Percentiles rank a stretch among this genome's conserved stretches.
These are phyloP conservation scores for Ascochyta pisi DNA, from an alignment of 2,329 filamentous ascomycete species.

Conservation along the genomic window DNA sequence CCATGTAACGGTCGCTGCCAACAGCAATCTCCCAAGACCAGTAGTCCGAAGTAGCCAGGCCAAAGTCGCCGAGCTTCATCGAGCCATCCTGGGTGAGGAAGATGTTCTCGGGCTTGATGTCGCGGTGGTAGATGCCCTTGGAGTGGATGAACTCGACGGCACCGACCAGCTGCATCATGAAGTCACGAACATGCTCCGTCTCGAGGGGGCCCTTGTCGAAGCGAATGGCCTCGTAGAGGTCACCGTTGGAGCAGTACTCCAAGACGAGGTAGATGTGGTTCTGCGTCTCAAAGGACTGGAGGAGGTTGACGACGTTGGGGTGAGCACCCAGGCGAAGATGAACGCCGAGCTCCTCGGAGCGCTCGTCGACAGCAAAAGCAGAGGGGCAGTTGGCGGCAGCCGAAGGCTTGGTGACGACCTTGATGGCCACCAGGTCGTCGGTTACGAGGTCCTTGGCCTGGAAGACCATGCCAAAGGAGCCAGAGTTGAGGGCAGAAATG, in stretches of 20 bases:
- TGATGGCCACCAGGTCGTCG: conserved; percentile 86
- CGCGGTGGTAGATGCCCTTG: conserved; percentile 91
- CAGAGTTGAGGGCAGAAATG: conserved; percentile 94
- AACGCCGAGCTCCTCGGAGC: conserved; percentile 79
- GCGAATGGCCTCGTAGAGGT: conserved; percentile 97
- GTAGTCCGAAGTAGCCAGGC: conserved; percentile 84
- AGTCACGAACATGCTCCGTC: conserved; percentile 94
- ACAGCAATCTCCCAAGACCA: conserved; percentile 95
- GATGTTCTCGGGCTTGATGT: conserved; percentile 99
- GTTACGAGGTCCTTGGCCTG: conserved; percentile 82
- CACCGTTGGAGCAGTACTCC: conserved; percentile 93
- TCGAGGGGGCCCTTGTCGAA: conserved; percentile 85
- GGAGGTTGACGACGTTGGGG: conserved; percentile 90
- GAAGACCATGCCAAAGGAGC: conserved; percentile 98
- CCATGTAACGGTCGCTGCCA: conserved; percentile 98
- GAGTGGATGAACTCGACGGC: conserved; percentile 90
- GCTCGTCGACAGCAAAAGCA: conserved; percentile 78
- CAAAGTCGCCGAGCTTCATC: conserved; percentile 98
- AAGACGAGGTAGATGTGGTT: conserved; percentile 90
- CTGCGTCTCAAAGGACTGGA: conserved; percentile 90
- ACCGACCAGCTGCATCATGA: conserved; percentile 93
- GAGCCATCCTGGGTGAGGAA: conserved; percentile 85
- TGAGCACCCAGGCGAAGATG: conserved; percentile 82
- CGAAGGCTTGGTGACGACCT: conserved; percentile 87
- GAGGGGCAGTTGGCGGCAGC: conserved; percentile 65